Base-by-base conservation (phyloP, 148 eudicot species). In the Arctostaphylos glauca region DNA sequence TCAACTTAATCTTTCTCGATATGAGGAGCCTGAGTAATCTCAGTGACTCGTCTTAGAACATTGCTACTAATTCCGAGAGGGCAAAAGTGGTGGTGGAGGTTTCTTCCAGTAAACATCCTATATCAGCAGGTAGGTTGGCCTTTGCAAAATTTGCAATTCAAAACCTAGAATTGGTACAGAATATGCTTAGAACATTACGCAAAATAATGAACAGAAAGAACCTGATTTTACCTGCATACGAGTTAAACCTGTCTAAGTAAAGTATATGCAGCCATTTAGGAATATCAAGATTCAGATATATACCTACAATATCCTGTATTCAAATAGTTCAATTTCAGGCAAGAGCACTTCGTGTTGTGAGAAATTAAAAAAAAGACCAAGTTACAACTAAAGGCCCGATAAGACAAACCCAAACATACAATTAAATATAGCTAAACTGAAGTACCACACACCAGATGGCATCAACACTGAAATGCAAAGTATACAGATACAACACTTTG, bases 221-320 rank as follows among this genome's bases (percentile, higher is more conserved):
- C 13, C 75, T 76, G 76, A 81, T 78, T 77, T 64, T 90, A 95
- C 98, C 98, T 88, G 96, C 94, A 86, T 89, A 67, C 54, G 88
- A 90, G 85, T 92, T 95, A 67, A 94, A 84, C 81, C 84, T 89
- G 86, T 95, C 98, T 86, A n/a, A n/a, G n/a, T n/a, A n/a, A 95
- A 92, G 89, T 84, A 95, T 85, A 58, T 54, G 94, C 46, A 94
- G 87, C 94, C 98, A 95, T 86, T 92, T 91, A 18, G 92, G 96
- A 84, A 91, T 81, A 81, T 95, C 98, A 87, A 95, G 92, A 86
- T 94, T 91, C 89, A 95, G 74, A 87, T 91, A 91, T 80, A 94
- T 90, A 55, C 98, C 98, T 86, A 96, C 89, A 91, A 95, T 88
- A 76, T 92, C 89, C 98, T 95, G 92, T 88, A 91, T 73, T 83